Evolutionary conservation across 2,329 filamentous ascomycete genomes (phyloP).

Genomic region (Arachnopeziza araneosa): DNA sequence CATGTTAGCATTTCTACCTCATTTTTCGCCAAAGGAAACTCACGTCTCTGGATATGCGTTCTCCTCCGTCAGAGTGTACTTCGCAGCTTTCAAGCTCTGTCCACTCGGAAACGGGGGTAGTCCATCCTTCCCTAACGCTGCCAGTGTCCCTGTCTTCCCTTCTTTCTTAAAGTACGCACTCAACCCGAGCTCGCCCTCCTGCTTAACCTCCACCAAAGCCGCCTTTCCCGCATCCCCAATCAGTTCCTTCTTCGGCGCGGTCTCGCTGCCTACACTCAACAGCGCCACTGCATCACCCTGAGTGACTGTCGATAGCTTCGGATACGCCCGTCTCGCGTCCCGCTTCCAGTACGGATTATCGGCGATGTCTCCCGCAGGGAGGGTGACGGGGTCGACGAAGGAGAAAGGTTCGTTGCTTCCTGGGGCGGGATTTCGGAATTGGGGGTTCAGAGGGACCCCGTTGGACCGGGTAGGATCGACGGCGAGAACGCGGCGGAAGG

Average conservation of each 20-base stretch:
- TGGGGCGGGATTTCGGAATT: conserved; percentile 83
- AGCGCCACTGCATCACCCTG: conserved; percentile 84
- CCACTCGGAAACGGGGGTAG: conserved; percentile 82
- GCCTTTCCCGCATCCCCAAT: conserved; percentile 68
- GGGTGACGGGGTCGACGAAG: conserved; percentile 78
- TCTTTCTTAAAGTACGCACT: conserved; percentile 66
- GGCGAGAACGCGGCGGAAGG: conserved; percentile 69
- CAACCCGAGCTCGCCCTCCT: conserved; percentile 69
- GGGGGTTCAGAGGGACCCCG: conserved; percentile 86
- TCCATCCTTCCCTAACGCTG: conserved; percentile 67
- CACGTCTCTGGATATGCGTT: conserved; percentile 55
- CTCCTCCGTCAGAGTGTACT: conserved; percentile 59
- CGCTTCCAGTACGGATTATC: conserved; percentile 97
- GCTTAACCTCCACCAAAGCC: conserved; percentile 68
- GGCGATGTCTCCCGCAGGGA: conserved; percentile 80
- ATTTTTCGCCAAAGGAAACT: neutral
- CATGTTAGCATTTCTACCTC: conserved; percentile 27
- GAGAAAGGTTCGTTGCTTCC: conserved; percentile 62
- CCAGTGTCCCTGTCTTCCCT: conserved; percentile 44
- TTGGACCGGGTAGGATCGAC: conserved; percentile 85
- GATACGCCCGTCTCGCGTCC: conserved; percentile 77
- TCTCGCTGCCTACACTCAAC: conserved; percentile 77
- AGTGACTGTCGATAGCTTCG: conserved; percentile 69
- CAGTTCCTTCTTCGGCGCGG: conserved; percentile 74
- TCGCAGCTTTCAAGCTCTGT: conserved; percentile 51